These are phyloP conservation scores for Pichia ethanolica DNA, from an alignment of 805 yeast species.

Conservation along the genomic window DNA sequence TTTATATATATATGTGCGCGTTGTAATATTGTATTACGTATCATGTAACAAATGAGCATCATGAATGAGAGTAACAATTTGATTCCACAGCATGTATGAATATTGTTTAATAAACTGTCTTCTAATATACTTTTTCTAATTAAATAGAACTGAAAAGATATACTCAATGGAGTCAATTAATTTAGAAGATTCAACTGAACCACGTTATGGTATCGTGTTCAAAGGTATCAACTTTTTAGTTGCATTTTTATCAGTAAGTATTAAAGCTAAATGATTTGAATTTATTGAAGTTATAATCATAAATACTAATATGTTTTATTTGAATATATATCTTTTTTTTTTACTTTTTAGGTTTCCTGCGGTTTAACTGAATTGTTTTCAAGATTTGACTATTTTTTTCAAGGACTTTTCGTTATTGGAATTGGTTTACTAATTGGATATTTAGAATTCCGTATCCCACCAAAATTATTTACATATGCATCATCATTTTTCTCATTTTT, in stretches of 20 bases:
- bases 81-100: too few relatives aligned
- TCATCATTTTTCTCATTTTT: conserved; percentile 62
- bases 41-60: too few relatives aligned
- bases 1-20: too few relatives aligned
- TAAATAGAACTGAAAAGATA: too few relatives aligned
- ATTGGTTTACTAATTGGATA: conserved; percentile 49
- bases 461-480: conserved; percentile 56
- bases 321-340: neutral
- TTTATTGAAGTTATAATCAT: too few relatives aligned
- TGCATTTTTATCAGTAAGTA: conserved; percentile 46
- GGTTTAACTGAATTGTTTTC: conserved; percentile 44
- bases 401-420: conserved; percentile 50
- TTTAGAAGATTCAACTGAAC: conserved; percentile 31
- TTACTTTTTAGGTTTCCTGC: conserved; percentile 31
- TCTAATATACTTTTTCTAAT: too few relatives aligned
- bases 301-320: neutral
- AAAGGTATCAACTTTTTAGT: conserved; percentile 47
- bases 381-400: conserved; percentile 38
- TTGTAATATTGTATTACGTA: too few relatives aligned
- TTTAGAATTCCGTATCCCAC: conserved; percentile 41
- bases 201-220: conserved; percentile 33
- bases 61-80: too few relatives aligned
- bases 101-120: too few relatives aligned
- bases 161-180: conserved; percentile 31
- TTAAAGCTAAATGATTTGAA: neutral